Conservation (phyloP, 441 rosid genomes). For the Geranium incanum region DNA sequence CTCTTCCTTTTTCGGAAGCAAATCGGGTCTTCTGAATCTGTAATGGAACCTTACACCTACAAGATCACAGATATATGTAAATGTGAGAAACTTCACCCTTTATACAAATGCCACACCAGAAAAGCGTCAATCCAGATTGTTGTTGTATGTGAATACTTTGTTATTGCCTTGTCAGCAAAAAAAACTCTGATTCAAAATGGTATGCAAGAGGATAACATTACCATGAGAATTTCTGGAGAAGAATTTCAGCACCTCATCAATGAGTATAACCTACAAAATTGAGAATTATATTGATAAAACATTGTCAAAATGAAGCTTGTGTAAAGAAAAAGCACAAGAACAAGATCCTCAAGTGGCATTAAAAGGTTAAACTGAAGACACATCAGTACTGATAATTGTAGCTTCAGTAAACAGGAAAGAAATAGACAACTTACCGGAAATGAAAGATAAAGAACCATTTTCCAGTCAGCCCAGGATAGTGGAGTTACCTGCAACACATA, state of each 20-base stretch:
- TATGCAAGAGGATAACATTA: slow-evolving; percentile 22
- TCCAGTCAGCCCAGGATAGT: slow-evolving; percentile 92
- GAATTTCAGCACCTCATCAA: slow-evolving; percentile 88
- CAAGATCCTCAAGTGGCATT: neutral
- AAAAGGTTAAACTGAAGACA: neutral
- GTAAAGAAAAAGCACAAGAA: neutral
- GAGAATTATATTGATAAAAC: slow-evolving; percentile 6
- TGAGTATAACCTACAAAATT: slow-evolving; percentile 67
- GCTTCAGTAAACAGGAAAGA: neutral
- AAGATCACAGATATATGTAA: slow-evolving; percentile 8
- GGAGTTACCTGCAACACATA: slow-evolving; percentile 70
- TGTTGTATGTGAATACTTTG: neutral
- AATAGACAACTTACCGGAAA: slow-evolving; percentile 64
- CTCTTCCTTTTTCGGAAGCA: slow-evolving; percentile 69
- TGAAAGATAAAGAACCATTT: slow-evolving; percentile 74
- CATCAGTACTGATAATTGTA: neutral
- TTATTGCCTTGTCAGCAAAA: slow-evolving; percentile 1
- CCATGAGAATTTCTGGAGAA: slow-evolving; percentile 72
- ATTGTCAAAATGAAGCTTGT: neutral
- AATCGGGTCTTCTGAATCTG: slow-evolving; percentile 66
- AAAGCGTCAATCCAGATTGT: neutral
- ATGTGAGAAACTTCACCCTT: neutral
- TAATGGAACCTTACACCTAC: slow-evolving; percentile 64
- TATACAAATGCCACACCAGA: neutral
- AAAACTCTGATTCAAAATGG: slow-evolving; percentile 7